Base-by-base conservation (phyloP, 805 yeast species). In the Candida hungchunana region DNA sequence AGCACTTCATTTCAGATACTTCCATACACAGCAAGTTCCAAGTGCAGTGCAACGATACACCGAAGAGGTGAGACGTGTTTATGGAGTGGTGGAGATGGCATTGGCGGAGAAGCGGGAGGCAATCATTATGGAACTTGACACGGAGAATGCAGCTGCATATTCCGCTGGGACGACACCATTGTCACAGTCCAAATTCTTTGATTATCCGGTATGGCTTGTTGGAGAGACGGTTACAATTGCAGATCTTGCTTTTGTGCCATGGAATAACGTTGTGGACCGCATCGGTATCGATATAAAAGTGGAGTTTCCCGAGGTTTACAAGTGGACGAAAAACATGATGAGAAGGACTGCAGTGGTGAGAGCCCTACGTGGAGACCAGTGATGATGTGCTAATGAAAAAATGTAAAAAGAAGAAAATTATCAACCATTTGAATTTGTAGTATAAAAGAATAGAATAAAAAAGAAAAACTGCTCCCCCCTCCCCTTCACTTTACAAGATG, bases 301-400 rank as follows among this genome's bases (percentile, higher is more conserved):
- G 20, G 97, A 89, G 58, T 88, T 83, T 56, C 96, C 96, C 2
- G 97, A 89, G 63, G 96, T 88, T 31, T 88, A 85, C 66, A 86
- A 86, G 59, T 89, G 96, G 97, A 89, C 96, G 9, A 82, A 83
- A 57, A 80, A 79, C 52, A 86, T 89, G 95, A 84, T 89, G 95
- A 77, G 90, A 61, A 76, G 97, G 55, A 95, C 95, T 4, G 89
- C 93, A 1, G 96, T 89, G 20, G 70, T 83, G 18, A 73, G 90
- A 45, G 96, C 97, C 2, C 67, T 89, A 41, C 75, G 88, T 43
- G 93, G 88, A 4, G 85, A 79, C 27, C 66, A 58, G 39, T 52
- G 26, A 36, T 14, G n/a, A n/a, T n/a, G n/a, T n/a, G n/a, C n/a
- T n/a, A n/a, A n/a, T n/a, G n/a, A n/a, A n/a, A n/a, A n/a, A n/a